phyloP scores from a whole-genome alignment of 2,329 filamentous ascomycete genomes.

The Hymenoscyphus occultus region DNA sequence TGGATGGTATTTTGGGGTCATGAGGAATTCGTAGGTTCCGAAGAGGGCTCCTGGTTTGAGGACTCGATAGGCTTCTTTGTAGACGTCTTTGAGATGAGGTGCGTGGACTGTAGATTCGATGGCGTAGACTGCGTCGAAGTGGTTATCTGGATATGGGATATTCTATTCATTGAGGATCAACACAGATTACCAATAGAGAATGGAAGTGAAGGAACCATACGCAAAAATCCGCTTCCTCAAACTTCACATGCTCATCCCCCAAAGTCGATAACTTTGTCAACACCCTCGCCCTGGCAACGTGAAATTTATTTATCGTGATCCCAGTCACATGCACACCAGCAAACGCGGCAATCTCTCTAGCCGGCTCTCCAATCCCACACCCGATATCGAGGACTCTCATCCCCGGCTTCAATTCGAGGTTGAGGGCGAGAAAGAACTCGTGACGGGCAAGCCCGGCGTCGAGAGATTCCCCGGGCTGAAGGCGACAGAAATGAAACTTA shows the following conservation, averaged over 20 bases:
- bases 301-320: conserved; percentile 6
- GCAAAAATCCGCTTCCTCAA: conserved; percentile 6
- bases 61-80: conserved; percentile 2
- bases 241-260: conserved; percentile 6
- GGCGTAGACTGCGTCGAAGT: conserved; percentile 10
- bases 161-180: background rate
- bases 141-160: conserved; percentile 4
- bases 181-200: background rate
- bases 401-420: conserved; percentile 1
- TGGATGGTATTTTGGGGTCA: conserved; percentile 5
- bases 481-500: conserved; percentile 11
- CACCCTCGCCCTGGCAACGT: background rate
- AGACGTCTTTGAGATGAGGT: conserved; percentile 7
- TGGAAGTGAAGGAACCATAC: background rate
- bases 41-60: conserved; percentile 6
- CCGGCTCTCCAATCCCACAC: conserved; percentile 7
- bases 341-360: conserved; percentile 3
- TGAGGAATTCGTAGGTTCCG: conserved; percentile 10
- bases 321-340: conserved; percentile 6
- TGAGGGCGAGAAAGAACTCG: conserved; percentile 9
- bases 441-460: conserved; percentile 9
- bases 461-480: conserved; percentile 6
- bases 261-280: background rate
- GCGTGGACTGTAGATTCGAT: conserved; percentile 9
- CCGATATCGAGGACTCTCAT: conserved; percentile 11